Percentiles rank a stretch among this genome's conserved stretches.
These are phyloP conservation scores for Porcisia deanei DNA, from an alignment of 208 protist genomes.

Conservation along the genomic window DNA sequence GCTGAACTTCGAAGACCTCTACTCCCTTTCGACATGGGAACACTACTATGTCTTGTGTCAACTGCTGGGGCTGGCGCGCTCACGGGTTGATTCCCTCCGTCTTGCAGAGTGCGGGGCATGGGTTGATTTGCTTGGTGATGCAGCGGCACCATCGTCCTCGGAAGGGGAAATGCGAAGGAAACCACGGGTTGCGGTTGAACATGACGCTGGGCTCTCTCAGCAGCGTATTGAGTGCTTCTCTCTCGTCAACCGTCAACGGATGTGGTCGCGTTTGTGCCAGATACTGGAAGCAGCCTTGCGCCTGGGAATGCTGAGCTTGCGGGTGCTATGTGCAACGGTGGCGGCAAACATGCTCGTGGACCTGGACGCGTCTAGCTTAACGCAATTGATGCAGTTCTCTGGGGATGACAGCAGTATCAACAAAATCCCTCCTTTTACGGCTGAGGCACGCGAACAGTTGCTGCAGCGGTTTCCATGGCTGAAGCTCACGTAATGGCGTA, in stretches of 20 bases:
- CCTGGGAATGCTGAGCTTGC: constrained; percentile 50
- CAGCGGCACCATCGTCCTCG: neutral
- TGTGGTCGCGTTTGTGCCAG: constrained; percentile 33
- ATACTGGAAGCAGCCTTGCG: constrained; percentile 58
- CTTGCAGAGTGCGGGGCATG: constrained; percentile 36
- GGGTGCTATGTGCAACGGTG: constrained; percentile 51
- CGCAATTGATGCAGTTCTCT: constrained; percentile 26
- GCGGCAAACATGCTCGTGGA: constrained; percentile 66
- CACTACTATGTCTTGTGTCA: constrained; percentile 51
- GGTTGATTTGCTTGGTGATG: constrained; percentile 43
- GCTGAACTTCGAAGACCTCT: constrained; percentile 49
- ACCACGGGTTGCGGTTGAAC: neutral
- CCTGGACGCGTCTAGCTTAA: constrained; percentile 37
- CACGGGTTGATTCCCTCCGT: constrained; percentile 10
- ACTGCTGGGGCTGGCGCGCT: constrained; percentile 32
- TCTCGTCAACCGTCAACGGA: constrained; percentile 16
- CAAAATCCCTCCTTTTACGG: constrained; percentile 34
- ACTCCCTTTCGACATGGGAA: constrained; percentile 62
- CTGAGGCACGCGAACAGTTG: constrained; percentile 40
- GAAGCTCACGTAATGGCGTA: neutral
- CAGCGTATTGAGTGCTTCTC: constrained; percentile 16
- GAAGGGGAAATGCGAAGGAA: neutral
- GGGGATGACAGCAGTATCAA: neutral
- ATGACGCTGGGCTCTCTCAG: neutral
- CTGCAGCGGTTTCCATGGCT: constrained; percentile 37